Conservation (phyloP, 1,284 basidiomycete genomes). For the Pseudozyma pruni region DNA sequence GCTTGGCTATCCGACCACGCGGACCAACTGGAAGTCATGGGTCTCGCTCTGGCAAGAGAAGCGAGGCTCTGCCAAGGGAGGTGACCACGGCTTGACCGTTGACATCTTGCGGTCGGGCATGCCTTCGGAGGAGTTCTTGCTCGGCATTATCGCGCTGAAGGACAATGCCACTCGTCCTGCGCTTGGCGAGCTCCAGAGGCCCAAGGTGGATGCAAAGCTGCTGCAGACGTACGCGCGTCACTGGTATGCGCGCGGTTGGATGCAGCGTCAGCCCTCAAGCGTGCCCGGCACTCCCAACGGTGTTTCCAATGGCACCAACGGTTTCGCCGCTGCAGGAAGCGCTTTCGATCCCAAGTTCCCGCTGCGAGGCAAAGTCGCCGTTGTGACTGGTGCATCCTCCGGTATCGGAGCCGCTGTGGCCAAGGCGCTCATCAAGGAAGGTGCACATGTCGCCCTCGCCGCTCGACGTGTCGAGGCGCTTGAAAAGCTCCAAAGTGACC, state of each 20-base stretch:
- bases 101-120: constrained; percentile 64
- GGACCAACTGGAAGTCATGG: constrained; percentile 62
- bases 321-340: constrained; percentile 12
- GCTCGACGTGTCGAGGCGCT: constrained; percentile 48
- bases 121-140: constrained; percentile 58
- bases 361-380: constrained; percentile 64
- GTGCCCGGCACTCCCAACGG: constrained; percentile 33
- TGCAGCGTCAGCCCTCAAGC: constrained; percentile 42
- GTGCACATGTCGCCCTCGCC: constrained; percentile 51
- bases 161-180: constrained; percentile 59
- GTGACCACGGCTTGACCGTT: constrained; percentile 57
- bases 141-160: constrained; percentile 58
- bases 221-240: constrained; percentile 63
- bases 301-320: constrained; percentile 14
- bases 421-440: constrained; percentile 46
- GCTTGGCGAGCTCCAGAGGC: constrained; percentile 47
- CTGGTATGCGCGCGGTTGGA: constrained; percentile 66
- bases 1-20: constrained; percentile 60
- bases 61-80: constrained; percentile 41
- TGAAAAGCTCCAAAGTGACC: constrained; percentile 27
- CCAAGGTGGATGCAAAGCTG: constrained; percentile 57
- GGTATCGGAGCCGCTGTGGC: constrained; percentile 69
- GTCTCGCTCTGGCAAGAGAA: constrained; percentile 61
- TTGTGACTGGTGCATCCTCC: constrained; percentile 69
- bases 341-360: constrained; percentile 42